Evolutionary conservation across 2,329 filamentous ascomycete genomes (phyloP).

Genomic region (Akanthomyces uredinophilus): DNA sequence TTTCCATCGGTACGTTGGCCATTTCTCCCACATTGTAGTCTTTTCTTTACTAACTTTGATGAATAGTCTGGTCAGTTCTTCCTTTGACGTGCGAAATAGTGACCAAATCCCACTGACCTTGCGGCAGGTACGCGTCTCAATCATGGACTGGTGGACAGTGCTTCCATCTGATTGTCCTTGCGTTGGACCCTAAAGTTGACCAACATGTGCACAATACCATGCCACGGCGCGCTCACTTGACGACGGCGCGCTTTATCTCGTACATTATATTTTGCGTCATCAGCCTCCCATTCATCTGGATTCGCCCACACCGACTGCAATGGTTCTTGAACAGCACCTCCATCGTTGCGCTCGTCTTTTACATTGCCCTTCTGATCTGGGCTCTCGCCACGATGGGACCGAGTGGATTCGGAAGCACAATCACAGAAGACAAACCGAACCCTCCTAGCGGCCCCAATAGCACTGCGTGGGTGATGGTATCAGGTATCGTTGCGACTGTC

Average conservation of each 20-base stretch:
- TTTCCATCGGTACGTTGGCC: conserved; percentile 32
- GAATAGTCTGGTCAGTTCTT: conserved; percentile 22
- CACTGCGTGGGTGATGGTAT: conserved; percentile 33
- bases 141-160: conserved; percentile 44
- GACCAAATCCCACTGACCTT: background rate
- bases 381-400: conserved; percentile 38
- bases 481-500: conserved; percentile 32
- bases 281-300: conserved; percentile 39
- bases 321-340: conserved; percentile 38
- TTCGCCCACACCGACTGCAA: conserved; percentile 39
- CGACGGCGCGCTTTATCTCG: conserved; percentile 37
- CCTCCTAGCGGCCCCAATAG: conserved; percentile 27
- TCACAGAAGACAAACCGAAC: conserved; percentile 21
- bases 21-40: background rate
- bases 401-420: conserved; percentile 33
- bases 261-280: conserved; percentile 41
- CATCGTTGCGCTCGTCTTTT: conserved; percentile 35
- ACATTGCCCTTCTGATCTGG: conserved; percentile 39
- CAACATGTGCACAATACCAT: conserved; percentile 38
- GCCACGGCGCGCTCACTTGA: conserved; percentile 37
- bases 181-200: conserved; percentile 40
- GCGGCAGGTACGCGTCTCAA: conserved; percentile 37
- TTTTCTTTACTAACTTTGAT: conserved; percentile 4
- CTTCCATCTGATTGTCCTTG: conserved; percentile 40
- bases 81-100: background rate